phyloP scores from a whole-genome alignment of 352 stramenopile species.

The Phytophthora litchii region DNA sequence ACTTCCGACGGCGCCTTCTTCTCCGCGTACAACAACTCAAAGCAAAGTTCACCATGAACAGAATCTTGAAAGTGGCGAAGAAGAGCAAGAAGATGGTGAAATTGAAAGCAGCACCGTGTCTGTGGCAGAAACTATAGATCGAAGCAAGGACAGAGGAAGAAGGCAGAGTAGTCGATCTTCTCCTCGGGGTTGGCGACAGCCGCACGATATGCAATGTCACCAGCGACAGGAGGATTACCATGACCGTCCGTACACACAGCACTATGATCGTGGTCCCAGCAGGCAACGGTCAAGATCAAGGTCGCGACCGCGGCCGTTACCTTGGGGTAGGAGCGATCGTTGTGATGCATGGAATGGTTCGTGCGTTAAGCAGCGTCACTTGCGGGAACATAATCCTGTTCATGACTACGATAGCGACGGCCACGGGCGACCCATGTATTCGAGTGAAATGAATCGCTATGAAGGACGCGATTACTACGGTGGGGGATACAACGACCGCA shows the following conservation, averaged over 20 bases:
- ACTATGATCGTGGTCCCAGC: not conserved
- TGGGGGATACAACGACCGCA: constrained; percentile 6
- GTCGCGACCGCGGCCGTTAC: constrained; percentile 11
- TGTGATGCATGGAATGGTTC: constrained; percentile 8
- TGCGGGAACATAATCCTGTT: constrained; percentile 5
- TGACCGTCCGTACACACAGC: constrained; percentile 3
- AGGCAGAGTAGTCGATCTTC: constrained; percentile 2
- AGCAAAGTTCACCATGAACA: not conserved
- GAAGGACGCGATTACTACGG: constrained; percentile 10
- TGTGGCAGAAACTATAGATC: not conserved
- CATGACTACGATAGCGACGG: constrained; percentile 8
- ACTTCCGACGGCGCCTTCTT: not conserved
- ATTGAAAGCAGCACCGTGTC: constrained; percentile 9
- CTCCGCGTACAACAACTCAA: constrained; percentile 1
- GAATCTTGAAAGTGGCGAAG: constrained; percentile 13
- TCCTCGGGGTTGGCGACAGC: constrained; percentile 10
- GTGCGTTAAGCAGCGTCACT: constrained; percentile 10
- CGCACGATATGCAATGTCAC: constrained; percentile 1
- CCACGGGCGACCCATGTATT: constrained; percentile 13
- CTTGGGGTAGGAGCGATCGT: not conserved
- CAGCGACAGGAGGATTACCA: constrained; percentile 10
- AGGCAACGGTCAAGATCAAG: constrained; percentile 25
- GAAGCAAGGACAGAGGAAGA: not conserved
- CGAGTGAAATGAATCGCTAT: constrained; percentile 9
- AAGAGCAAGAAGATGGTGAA: constrained; percentile 31